These are phyloP conservation scores for Aureobasidium sp. DNA, from an alignment of 2,329 filamentous ascomycete species.

Conservation along the genomic window DNA sequence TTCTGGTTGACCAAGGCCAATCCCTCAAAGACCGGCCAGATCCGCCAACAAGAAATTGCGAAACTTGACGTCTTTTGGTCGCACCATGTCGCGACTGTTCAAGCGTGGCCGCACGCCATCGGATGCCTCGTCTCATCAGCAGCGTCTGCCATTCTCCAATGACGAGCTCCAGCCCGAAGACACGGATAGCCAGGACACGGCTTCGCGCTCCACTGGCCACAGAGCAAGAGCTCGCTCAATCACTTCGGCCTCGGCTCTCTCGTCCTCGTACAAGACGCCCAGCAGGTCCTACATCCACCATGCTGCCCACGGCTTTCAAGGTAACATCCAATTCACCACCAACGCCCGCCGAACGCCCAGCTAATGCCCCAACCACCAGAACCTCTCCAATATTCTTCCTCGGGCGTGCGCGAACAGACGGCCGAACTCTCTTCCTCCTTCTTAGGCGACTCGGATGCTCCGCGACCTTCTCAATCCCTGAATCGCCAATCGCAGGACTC, in stretches of 20 bases:
- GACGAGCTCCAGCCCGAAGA: slow-evolving; percentile 18
- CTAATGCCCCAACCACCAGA: slow-evolving; percentile 31
- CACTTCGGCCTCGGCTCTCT: slow-evolving; percentile 20
- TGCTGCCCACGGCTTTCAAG: slow-evolving; percentile 21
- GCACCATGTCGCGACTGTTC: slow-evolving; percentile 16
- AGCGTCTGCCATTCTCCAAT: slow-evolving; percentile 20
- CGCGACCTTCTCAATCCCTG: slow-evolving; percentile 14
- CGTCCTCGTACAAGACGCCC: slow-evolving; percentile 28
- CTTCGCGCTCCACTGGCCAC: slow-evolving; percentile 12
- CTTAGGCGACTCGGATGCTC: slow-evolving; percentile 29
- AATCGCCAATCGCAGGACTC: slow-evolving; percentile 11
- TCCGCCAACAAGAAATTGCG: neutral
- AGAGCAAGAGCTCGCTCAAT: slow-evolving; percentile 17
- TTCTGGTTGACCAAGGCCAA: neutral
- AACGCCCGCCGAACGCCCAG: neutral
- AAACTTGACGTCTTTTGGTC: neutral
- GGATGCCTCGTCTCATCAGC: slow-evolving; percentile 19
- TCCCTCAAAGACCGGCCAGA: neutral
- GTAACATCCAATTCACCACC: neutral
- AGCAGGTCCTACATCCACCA: slow-evolving; percentile 31
- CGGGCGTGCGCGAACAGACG: slow-evolving; percentile 33
- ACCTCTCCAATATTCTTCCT: slow-evolving; percentile 35
- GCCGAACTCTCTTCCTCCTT: slow-evolving; percentile 33
- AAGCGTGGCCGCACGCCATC: slow-evolving; percentile 16
- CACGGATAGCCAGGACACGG: slow-evolving; percentile 4